Evolutionary conservation across 192 early-diverging fungal species (phyloP).

Genomic region (Thamnidium elegans): DNA sequence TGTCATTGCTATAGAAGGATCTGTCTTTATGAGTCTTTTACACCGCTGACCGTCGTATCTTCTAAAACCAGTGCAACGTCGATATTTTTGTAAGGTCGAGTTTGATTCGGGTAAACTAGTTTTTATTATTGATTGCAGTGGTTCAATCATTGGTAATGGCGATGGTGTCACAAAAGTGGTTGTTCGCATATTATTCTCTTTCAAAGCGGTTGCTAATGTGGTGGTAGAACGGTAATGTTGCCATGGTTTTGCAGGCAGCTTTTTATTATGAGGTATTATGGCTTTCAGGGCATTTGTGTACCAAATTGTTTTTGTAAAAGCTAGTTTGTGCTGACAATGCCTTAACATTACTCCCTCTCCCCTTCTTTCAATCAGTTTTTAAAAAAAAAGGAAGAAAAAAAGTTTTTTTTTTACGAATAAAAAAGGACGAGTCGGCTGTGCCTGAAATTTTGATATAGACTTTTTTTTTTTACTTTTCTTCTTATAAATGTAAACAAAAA

Average conservation of each 20-base stretch:
- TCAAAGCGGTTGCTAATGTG: background rate
- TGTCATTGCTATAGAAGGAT: background rate
- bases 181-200: too few relatives aligned
- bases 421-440: too few relatives aligned
- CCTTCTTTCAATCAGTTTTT: background rate
- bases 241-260: background rate
- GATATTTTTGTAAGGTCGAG: too few relatives aligned
- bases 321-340: background rate
- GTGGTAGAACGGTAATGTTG: background rate
- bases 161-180: too few relatives aligned
- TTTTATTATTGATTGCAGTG: too few relatives aligned
- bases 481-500: too few relatives aligned
- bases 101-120: too few relatives aligned
- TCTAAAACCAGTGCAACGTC: background rate
- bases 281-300: background rate
- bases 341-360: background rate
- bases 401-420: background rate
- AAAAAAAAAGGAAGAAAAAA: background rate
- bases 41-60: background rate
- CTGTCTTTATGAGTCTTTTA: background rate
- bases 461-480: too few relatives aligned
- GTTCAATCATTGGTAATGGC: too few relatives aligned
- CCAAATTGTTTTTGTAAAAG: slow-evolving; percentile 7
- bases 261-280: background rate
- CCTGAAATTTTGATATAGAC: too few relatives aligned